These are phyloP conservation scores for Saccharomycopsis babjevae DNA, from an alignment of 805 yeast genomes.

Conservation along the genomic window DNA sequence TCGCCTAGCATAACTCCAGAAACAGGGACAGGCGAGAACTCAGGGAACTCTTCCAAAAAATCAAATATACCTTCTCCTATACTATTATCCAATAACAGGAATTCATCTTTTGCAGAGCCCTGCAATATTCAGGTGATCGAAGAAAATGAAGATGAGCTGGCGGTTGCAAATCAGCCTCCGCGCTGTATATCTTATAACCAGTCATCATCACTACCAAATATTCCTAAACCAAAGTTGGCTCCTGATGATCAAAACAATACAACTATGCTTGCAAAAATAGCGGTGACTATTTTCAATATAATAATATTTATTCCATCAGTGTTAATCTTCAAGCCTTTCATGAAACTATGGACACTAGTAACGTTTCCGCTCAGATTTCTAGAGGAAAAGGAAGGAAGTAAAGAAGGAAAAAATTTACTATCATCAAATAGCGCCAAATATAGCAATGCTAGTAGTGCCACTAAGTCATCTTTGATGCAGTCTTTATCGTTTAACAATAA, in stretches of 20 bases:
- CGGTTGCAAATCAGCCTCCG: neutral
- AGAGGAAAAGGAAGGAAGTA: constrained; percentile 20
- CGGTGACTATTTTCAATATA: constrained; percentile 22
- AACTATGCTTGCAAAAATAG: constrained; percentile 10
- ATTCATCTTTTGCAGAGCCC: neutral
- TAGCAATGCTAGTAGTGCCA: neutral
- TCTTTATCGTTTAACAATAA: neutral
- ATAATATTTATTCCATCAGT: constrained; percentile 40
- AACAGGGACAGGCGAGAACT: neutral
- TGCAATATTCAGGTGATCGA: neutral
- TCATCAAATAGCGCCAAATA: neutral
- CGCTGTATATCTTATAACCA: neutral
- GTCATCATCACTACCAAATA: neutral
- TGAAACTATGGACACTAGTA: constrained; percentile 38
- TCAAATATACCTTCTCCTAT: neutral
- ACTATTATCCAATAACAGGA: neutral
- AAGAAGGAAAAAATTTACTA: neutral
- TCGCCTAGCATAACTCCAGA: neutral
- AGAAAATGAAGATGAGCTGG: neutral
- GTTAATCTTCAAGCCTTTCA: constrained; percentile 42
- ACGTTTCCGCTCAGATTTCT: constrained; percentile 47
- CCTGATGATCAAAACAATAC: neutral
- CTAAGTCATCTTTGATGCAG: neutral
- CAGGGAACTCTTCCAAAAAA: neutral
- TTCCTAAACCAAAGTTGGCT: neutral